Evolutionary conservation across 495 filamentous ascomycete genomes (phyloP).

Genomic region (Penicillium roqueforti): DNA sequence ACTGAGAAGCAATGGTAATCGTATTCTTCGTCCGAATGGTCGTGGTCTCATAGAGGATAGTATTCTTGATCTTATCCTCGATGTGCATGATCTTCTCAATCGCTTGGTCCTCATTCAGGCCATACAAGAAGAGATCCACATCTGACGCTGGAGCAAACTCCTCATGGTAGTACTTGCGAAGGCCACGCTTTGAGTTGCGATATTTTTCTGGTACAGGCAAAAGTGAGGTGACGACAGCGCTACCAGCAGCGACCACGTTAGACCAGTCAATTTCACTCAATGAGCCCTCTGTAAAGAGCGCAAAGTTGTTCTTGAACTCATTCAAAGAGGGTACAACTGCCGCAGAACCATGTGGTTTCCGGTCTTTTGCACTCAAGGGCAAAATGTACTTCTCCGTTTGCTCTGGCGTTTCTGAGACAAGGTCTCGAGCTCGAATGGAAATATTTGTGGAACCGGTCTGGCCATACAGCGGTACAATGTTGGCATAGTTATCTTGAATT

Average conservation of each 20-base stretch:
- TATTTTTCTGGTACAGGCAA: constrained; percentile 66
- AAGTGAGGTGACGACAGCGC: constrained; percentile 68
- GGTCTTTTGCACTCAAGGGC: constrained; percentile 53
- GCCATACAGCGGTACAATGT: constrained; percentile 66
- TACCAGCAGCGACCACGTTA: constrained; percentile 74
- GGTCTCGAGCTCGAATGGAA: constrained; percentile 59
- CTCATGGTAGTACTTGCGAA: constrained; percentile 73
- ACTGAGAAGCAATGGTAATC: constrained; percentile 77
- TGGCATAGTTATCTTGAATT: constrained; percentile 57
- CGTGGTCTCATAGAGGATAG: constrained; percentile 70
- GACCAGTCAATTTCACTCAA: constrained; percentile 66
- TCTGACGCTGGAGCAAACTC: constrained; percentile 76
- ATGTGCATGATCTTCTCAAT: constrained; percentile 79
- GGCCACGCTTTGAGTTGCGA: constrained; percentile 55
- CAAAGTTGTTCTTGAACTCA: constrained; percentile 73
- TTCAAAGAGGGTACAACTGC: constrained; percentile 60
- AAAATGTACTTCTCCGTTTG: constrained; percentile 68
- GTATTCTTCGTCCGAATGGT: constrained; percentile 77
- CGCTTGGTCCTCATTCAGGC: constrained; percentile 65
- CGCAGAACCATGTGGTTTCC: constrained; percentile 55
- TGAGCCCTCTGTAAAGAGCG: constrained; percentile 67
- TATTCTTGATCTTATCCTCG: constrained; percentile 62
- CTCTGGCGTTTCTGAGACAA: constrained; percentile 53
- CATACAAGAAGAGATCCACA: constrained; percentile 80
- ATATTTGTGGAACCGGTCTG: constrained; percentile 49